Evolutionary conservation across 2,329 filamentous ascomycete species (phyloP).

Genomic region (Zasmidium citrigriseum): DNA sequence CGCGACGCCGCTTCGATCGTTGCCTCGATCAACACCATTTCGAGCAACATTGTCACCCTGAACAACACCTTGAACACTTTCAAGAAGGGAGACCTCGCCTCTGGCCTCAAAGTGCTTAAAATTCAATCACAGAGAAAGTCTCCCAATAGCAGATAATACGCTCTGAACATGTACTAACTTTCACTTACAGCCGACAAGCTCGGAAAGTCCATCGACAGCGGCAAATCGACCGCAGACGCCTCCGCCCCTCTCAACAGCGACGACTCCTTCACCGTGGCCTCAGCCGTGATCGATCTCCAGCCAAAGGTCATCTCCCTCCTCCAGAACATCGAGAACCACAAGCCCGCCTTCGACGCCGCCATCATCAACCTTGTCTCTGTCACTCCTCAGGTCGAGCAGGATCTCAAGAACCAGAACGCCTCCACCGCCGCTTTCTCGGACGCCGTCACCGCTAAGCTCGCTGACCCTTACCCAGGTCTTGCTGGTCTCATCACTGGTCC

Average conservation of each 20-base stretch:
- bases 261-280: slow-evolving; percentile 15
- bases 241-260: slow-evolving; percentile 8
- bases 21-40: slow-evolving; percentile 15
- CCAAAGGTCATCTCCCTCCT: slow-evolving; percentile 15
- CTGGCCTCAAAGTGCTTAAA: slow-evolving; percentile 15
- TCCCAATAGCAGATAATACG: no score
- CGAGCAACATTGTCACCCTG: slow-evolving; percentile 15
- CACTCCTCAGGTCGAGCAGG: slow-evolving; percentile 12
- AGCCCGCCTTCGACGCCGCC: slow-evolving; percentile 19
- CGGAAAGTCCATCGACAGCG: slow-evolving; percentile 12
- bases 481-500: slow-evolving; percentile 16
- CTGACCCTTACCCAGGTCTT: slow-evolving; percentile 8
- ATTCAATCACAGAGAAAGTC: slow-evolving; percentile 14
- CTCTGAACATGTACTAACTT: no score
- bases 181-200: slow-evolving; percentile 9
- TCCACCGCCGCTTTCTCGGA: slow-evolving; percentile 8
- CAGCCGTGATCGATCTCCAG: slow-evolving; percentile 16
- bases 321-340: slow-evolving; percentile 14
- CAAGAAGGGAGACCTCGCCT: slow-evolving; percentile 16
- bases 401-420: slow-evolving; percentile 12
- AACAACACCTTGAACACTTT: slow-evolving; percentile 12
- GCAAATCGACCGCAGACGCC: slow-evolving; percentile 10
- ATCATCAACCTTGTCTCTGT: slow-evolving; percentile 8
- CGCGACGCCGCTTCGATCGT: slow-evolving; percentile 17
- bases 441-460: slow-evolving; percentile 17